phyloP scores from a whole-genome alignment of 1,284 basidiomycete species.

The Cutaneotrichosporon sp. region DNA sequence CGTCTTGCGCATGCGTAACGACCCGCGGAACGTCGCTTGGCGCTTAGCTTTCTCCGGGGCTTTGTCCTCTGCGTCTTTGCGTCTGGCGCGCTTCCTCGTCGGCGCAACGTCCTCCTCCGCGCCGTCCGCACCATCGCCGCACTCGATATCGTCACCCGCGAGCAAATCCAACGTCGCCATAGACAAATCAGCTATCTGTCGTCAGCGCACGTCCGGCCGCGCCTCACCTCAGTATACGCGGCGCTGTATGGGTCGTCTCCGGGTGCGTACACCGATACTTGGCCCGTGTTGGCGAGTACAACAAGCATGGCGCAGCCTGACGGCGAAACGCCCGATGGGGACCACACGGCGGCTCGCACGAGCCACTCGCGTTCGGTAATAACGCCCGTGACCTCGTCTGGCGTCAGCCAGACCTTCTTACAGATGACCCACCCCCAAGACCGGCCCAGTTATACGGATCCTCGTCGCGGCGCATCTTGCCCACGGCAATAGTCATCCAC shows the following conservation, averaged over 20 bases:
- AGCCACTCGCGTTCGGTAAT: conserved; percentile 24
- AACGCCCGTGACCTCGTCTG: conserved; percentile 28
- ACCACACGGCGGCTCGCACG: conserved; percentile 34
- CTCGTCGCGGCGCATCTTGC: conserved; percentile 14
- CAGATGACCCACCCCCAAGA: conserved; percentile 10
- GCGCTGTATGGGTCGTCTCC: conserved; percentile 27
- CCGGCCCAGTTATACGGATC: conserved; percentile 12
- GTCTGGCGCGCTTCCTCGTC: too few relatives aligned
- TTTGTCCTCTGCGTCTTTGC: too few relatives aligned
- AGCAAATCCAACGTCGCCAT: conserved; percentile 16
- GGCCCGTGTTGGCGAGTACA: conserved; percentile 23
- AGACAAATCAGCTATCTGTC: conserved; percentile 35
- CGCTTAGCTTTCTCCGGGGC: too few relatives aligned
- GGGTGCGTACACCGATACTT: conserved; percentile 35
- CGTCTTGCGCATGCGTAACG: conserved; percentile 27
- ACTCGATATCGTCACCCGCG: background rate
- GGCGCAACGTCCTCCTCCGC: too few relatives aligned
- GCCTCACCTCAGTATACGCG: conserved; percentile 32
- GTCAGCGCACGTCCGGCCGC: background rate
- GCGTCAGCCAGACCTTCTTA: background rate
- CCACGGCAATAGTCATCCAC: conserved; percentile 28
- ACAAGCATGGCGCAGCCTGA: conserved; percentile 30
- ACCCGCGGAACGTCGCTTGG: conserved; percentile 12
- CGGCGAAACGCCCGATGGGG: conserved; percentile 30
- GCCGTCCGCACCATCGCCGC: background rate